Percentiles rank a stretch among this genome's conserved stretches.
These are phyloP conservation scores for Crassisporium funariophilum DNA, from an alignment of 768 basidiomycete genomes.

Conservation along the genomic window DNA sequence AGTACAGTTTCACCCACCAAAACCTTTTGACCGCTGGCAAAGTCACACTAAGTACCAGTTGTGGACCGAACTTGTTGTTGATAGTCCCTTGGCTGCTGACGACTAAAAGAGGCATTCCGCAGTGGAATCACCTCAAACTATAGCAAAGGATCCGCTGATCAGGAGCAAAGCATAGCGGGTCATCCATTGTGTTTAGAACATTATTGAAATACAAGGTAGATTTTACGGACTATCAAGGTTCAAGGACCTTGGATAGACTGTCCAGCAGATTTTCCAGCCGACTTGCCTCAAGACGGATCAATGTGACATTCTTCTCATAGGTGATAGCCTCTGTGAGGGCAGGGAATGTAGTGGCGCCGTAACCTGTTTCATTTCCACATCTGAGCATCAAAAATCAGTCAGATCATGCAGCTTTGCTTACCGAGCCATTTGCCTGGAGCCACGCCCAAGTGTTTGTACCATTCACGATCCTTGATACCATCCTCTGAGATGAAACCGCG, in stretches of 20 bases:
- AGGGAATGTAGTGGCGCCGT: slow-evolving; percentile 85
- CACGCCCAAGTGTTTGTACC: slow-evolving; percentile 85
- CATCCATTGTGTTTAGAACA: no score
- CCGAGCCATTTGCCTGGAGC: slow-evolving; percentile 88
- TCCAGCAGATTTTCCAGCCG: slow-evolving; percentile 59
- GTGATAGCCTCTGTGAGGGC: slow-evolving; percentile 77
- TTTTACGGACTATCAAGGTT: slow-evolving; percentile 23
- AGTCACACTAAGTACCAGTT: no score
- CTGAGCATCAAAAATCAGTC: neutral
- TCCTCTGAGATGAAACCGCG: slow-evolving; percentile 77
- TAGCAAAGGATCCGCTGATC: no score
- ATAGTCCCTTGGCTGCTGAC: no score
- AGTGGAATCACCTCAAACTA: no score
- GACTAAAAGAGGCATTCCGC: no score
- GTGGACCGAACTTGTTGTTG: no score
- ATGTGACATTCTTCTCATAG: slow-evolving; percentile 62
- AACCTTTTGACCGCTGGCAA: no score
- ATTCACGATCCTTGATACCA: slow-evolving; percentile 80
- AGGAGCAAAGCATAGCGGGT: no score
- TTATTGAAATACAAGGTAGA: neutral
- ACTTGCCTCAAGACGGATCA: slow-evolving; percentile 61
- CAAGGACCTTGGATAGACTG: slow-evolving; percentile 46
- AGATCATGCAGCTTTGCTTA: slow-evolving; percentile 31
- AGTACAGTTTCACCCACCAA: no score
- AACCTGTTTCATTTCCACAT: slow-evolving; percentile 45